Evolutionary conservation across 2,329 filamentous ascomycete species (phyloP).

Genomic region (Fusarium transvaalense): DNA sequence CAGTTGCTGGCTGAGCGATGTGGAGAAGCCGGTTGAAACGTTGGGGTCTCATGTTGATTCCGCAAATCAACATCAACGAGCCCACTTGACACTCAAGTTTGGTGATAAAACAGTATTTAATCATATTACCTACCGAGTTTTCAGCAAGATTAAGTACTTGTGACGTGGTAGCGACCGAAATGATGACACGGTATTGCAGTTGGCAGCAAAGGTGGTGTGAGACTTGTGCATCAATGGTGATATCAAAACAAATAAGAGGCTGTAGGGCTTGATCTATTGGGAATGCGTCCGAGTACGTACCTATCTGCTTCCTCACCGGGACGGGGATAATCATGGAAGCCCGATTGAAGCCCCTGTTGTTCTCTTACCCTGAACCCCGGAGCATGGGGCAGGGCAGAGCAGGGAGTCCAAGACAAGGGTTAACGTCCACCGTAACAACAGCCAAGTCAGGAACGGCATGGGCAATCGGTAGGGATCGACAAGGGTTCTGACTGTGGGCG

Average conservation of each 20-base stretch:
- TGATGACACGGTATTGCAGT: constrained; percentile 1
- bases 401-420: constrained; percentile 17
- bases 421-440: constrained; percentile 32
- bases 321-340: constrained; percentile 1
- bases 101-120: not conserved
- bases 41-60: constrained; percentile 38
- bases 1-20: constrained; percentile 38
- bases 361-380: constrained; percentile 32
- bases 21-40: constrained; percentile 47
- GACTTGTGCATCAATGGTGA: constrained; percentile 13
- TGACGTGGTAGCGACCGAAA: not conserved
- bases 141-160: not conserved
- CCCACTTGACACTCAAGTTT: constrained; percentile 1
- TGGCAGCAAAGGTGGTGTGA: constrained; percentile 11
- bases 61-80: constrained; percentile 34
- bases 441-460: constrained; percentile 48
- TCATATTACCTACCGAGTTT: not conserved
- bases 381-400: constrained; percentile 27
- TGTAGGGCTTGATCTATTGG: constrained; percentile 22
- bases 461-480: constrained; percentile 46
- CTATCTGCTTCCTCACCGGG: constrained; percentile 2
- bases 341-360: constrained; percentile 23
- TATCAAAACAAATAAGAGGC: constrained; percentile 25
- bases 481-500: constrained; percentile 40
- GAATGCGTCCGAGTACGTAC: constrained; percentile 18